These are phyloP conservation scores for Emmonsia crescens DNA, from an alignment of 2,329 filamentous ascomycete species.

Conservation along the genomic window DNA sequence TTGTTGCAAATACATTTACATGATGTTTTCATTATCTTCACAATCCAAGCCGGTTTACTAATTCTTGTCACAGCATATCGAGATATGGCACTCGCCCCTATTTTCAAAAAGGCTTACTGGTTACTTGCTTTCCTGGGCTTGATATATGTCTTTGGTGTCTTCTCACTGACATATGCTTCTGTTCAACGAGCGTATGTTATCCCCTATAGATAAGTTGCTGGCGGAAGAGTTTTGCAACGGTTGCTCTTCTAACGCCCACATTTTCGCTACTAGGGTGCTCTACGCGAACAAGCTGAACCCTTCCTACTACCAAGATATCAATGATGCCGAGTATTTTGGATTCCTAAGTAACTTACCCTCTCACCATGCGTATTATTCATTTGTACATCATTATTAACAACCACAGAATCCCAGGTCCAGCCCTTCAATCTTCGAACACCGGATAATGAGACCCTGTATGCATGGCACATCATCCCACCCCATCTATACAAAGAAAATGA, in stretches of 20 bases:
- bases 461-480: slow-evolving; percentile 82
- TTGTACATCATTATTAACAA: slow-evolving; percentile 8
- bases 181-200: slow-evolving; percentile 67
- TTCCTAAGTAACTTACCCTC: slow-evolving; percentile 55
- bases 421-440: slow-evolving; percentile 67
- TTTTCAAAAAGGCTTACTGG: slow-evolving; percentile 45
- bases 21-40: neutral
- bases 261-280: slow-evolving; percentile 48
- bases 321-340: slow-evolving; percentile 70
- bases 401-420: slow-evolving; percentile 69
- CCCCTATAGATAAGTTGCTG: neutral
- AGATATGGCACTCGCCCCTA: slow-evolving; percentile 31
- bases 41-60: neutral
- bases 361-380: neutral
- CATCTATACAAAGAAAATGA: slow-evolving; percentile 66
- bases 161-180: slow-evolving; percentile 53
- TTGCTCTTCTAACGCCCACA: neutral
- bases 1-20: neutral
- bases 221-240: neutral
- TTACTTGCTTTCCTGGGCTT: slow-evolving; percentile 49
- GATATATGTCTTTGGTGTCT: slow-evolving; percentile 57
- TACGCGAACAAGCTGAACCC: slow-evolving; percentile 76
- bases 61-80: neutral
- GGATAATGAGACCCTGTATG: slow-evolving; percentile 69
- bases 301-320: slow-evolving; percentile 58